Evolutionary conservation across 768 basidiomycete species (phyloP), one percentile per base, ranked within the genome.

Genomic region (Phaffia tasmanica): DNA sequence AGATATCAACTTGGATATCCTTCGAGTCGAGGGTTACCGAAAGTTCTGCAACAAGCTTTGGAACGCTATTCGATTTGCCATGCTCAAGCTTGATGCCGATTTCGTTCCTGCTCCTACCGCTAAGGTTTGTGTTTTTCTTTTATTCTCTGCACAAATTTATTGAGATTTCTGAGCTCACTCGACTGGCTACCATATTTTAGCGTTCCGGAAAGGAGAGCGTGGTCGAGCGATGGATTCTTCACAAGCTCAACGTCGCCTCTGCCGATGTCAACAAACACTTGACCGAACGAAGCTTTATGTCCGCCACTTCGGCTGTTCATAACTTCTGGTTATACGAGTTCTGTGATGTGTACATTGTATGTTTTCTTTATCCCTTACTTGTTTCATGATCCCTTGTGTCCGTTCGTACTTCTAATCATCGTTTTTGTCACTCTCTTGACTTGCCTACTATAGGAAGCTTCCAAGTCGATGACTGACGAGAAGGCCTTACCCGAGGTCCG

Each of bases 21-120:
- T 90, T 70, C 86, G 92, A 62, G 91, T 98, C 42, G 93, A 98
- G 78, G 95, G 93, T 1, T 98, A 98, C 77, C 85, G 95, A 77
- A 98, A 98, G 78, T 99, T 99, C 81, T 98, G 95, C 80, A 99
- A 99, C 80, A 98, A 98, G 80, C 85, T 98, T 30, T 98, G 94
- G 82, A 99, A 99, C 74, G 95, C 95, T 0, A 97, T 92, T 57
- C 93, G 93, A 77, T 98, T 99, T 72, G 94, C 93, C n/a, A 91
- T 98, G 87, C 84, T 97, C 76, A 94, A 94, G 79, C 80, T 99
- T 42, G 92, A 91, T 65, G 71, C 84, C 50, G 77, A 80, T 51
- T 98, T 95, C 72, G 83, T 86, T 35, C 91, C 94, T 19, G 80
- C 83, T 67, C 78, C 84, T 0, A 79, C 81, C 3, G 78, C 84